Conservation (phyloP, 1,284 basidiomycete species). For the Tilletiopsis washingtonensis region DNA sequence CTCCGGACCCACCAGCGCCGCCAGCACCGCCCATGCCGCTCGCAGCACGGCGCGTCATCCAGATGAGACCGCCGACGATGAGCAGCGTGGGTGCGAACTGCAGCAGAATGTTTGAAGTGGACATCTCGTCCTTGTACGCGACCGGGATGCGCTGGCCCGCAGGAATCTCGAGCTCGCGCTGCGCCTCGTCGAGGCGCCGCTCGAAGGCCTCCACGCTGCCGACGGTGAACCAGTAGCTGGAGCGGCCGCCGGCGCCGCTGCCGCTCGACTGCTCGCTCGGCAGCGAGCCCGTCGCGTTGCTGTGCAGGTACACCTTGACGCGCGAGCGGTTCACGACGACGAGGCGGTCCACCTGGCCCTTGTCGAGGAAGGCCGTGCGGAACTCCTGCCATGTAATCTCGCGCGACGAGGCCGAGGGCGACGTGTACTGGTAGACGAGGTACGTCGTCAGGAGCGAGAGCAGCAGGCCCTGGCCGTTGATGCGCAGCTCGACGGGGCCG, state of each 20-base stretch:
- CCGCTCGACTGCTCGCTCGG: not conserved
- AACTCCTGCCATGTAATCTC: conserved; percentile 99
- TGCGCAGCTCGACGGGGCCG: conserved; percentile 29
- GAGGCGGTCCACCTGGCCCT: conserved; percentile 90
- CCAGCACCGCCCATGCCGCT: conserved; percentile 46
- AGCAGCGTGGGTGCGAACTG: conserved; percentile 91
- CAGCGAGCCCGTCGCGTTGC: conserved; percentile 69
- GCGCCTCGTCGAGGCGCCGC: conserved; percentile 84
- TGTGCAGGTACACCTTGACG: conserved; percentile 73
- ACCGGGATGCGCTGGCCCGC: conserved; percentile 90
- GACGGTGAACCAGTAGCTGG: conserved; percentile 82
- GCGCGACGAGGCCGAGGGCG: conserved; percentile 55
- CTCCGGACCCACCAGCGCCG: conserved; percentile 60
- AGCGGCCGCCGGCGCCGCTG: not conserved
- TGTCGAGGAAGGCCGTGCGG: conserved; percentile 86
- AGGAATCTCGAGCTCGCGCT: conserved; percentile 84
- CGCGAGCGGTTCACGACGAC: conserved; percentile 83
- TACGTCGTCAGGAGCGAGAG: conserved; percentile 57
- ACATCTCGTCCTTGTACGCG: conserved; percentile 90
- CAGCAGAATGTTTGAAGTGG: conserved; percentile 69
- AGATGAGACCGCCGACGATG: conserved; percentile 81
- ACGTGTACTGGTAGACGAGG: conserved; percentile 58
- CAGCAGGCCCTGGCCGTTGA: conserved; percentile 41
- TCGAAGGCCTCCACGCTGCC: conserved; percentile 97
- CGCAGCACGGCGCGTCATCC: conserved; percentile 70